Evolutionary conservation across 257 asterid genomes (phyloP).

Genomic region (Haberlea rhodopensis): DNA sequence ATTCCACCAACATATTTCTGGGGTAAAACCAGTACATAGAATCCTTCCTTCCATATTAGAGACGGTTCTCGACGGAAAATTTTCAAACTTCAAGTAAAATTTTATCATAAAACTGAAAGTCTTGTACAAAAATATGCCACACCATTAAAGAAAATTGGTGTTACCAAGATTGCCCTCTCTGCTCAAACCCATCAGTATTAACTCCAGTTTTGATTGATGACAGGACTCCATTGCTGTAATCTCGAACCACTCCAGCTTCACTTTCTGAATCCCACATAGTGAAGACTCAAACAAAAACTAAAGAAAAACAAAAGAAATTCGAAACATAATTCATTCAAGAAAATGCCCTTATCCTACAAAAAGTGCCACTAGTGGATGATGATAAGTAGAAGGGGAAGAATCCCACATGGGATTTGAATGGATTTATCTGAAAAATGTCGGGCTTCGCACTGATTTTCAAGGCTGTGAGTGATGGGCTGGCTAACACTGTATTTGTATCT

Average conservation of each 20-base stretch:
- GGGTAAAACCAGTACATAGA: too few relatives aligned
- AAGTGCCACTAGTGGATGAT: conserved; percentile 21
- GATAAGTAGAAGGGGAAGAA: conserved; percentile 31
- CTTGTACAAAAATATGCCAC: conserved; percentile 18
- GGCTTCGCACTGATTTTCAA: conserved; percentile 40
- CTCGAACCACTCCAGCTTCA: conserved; percentile 58
- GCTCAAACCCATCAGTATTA: conserved; percentile 80
- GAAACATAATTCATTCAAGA: conserved; percentile 23
- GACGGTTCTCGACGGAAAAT: too few relatives aligned
- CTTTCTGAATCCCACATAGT: conserved; percentile 87
- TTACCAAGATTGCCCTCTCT: conserved; percentile 89
- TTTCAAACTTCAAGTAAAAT: too few relatives aligned
- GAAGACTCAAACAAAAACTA: too few relatives aligned
- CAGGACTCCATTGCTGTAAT: conserved; percentile 61
- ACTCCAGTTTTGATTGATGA: conserved; percentile 51
- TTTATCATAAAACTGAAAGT: too few relatives aligned
- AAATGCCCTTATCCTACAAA: conserved; percentile 15
- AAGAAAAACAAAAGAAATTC: conserved; percentile 14
- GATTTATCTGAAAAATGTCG: conserved; percentile 66
- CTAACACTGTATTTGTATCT: conserved; percentile 39
- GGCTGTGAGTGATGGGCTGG: conserved; percentile 71
- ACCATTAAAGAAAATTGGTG: neutral
- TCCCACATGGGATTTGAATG: conserved; percentile 73
- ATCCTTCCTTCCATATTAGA: too few relatives aligned
- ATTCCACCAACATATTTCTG: too few relatives aligned